A percentile compares a stretch with the other conserved stretches of the same genome.
These are phyloP conservation scores for Trichoderma pleuroti DNA, from an alignment of 2,329 filamentous ascomycete genomes.

Conservation along the genomic window DNA sequence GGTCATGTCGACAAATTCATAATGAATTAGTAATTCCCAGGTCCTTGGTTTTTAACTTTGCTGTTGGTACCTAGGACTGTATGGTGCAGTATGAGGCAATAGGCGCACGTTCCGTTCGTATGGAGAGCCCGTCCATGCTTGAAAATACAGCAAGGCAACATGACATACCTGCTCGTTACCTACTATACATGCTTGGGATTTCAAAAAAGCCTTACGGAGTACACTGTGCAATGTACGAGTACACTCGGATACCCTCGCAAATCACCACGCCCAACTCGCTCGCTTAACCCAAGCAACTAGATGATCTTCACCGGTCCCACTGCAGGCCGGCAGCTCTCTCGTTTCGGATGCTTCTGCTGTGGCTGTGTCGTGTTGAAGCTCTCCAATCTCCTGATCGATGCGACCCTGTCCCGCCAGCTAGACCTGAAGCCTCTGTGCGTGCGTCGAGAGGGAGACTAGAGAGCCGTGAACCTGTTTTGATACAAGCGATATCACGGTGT, in stretches of 20 bases:
- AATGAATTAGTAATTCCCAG: neutral
- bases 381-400: neutral
- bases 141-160: neutral
- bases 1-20: neutral
- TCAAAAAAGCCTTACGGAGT: neutral
- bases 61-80: neutral
- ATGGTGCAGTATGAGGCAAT: neutral
- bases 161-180: neutral
- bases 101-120: neutral
- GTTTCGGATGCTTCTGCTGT: neutral
- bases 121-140: neutral
- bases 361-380: neutral
- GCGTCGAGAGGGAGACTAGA: neutral
- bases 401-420: neutral
- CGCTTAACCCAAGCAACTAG: slow-evolving; percentile 6
- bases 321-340: slow-evolving; percentile 2
- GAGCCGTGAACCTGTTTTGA: neutral
- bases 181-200: no score
- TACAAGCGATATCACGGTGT: neutral
- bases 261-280: neutral
- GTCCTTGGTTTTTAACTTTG: neutral
- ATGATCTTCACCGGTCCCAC: slow-evolving; percentile 13
- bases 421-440: neutral
- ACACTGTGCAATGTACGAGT: neutral
- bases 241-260: neutral